phyloP scores from a whole-genome alignment of 495 filamentous ascomycete genomes.

The Aspergillus indologenus region DNA sequence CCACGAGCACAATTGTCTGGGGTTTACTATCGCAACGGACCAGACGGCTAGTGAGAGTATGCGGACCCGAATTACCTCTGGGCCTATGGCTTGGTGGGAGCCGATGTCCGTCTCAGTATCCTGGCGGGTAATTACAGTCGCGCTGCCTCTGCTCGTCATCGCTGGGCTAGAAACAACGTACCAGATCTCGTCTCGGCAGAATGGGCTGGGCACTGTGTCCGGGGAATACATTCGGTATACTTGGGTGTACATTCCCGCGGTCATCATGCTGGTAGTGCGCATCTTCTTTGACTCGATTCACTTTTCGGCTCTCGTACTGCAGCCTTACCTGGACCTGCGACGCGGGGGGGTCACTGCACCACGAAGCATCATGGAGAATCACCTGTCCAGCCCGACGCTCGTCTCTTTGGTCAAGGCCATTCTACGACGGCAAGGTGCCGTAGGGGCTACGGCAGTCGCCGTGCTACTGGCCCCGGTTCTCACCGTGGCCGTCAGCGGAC shows the following conservation, averaged over 20 bases:
- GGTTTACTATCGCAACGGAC: neutral
- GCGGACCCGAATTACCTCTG: neutral
- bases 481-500: slow-evolving; percentile 15
- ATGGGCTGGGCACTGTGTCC: slow-evolving; percentile 4
- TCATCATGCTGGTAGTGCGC: slow-evolving; percentile 18
- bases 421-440: slow-evolving; percentile 10
- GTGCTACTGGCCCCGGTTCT: slow-evolving; percentile 9
- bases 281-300: slow-evolving; percentile 11
- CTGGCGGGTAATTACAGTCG: slow-evolving; percentile 8
- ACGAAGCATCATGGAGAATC: slow-evolving; percentile 14
- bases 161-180: slow-evolving; percentile 10
- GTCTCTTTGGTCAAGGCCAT: slow-evolving; percentile 9
- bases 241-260: slow-evolving; percentile 23
- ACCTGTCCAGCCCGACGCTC: slow-evolving; percentile 13
- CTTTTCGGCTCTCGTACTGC: slow-evolving; percentile 8
- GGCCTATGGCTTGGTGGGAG: slow-evolving; percentile 9
- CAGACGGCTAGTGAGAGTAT: neutral
- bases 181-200: slow-evolving; percentile 5
- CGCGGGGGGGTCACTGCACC: neutral
- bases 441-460: slow-evolving; percentile 10
- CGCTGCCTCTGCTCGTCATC: slow-evolving; percentile 15
- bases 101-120: slow-evolving; percentile 8
- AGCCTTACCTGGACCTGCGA: slow-evolving; percentile 10
- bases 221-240: slow-evolving; percentile 14
- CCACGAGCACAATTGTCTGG: neutral